Base-by-base conservation (phyloP, 768 basidiomycete genomes). In the Amanita brunnescens region DNA sequence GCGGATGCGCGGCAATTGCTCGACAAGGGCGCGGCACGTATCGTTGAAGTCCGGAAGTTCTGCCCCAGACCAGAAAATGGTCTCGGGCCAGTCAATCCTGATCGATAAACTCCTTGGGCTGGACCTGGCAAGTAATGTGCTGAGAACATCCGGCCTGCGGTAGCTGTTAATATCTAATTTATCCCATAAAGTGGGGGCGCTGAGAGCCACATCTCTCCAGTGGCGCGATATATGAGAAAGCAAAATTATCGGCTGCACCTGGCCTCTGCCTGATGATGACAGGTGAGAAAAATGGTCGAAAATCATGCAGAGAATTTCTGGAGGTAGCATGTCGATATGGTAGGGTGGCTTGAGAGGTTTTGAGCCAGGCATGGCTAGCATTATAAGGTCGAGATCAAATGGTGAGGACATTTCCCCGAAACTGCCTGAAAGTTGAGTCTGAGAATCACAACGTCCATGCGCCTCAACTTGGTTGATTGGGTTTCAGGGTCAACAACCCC, bases 141-240 rank as follows among this genome's bases (percentile, higher is more conserved):
- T 30, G 34, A 51, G 50, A n/a, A 51, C 42, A 12, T 51, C 41
- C 4, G 50, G 50, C 7, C 21, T 41, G 13, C 42, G 41, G 33
- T 43, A 7, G 32, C 41, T 39, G 41, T 44, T 35, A 44, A 51
- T 44, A 5, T 44, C 8, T 41, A 51, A 12, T 6, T 20, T 44
- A 7, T 51, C 33, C 79, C 81, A 83, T 14, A 85, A 60, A 24
- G 68, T 65, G 1, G 79, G 68, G 10, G 77, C 78, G 16, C 62
- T 62, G 14, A 73, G 62, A 1, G 76, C 77, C 12, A 85, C 69
- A 30, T 58, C 52, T 38, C 81, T 71, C 81, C 81, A 85, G 52
- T 69, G 72, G 16, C 64, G 69, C 61, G 67, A 72, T 6, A 83
- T 79, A 37, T 70, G 63, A 1, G 78, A 71, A 46, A 81, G 62